phyloP scores from a whole-genome alignment of 306 rosid genomes.

The Quercus ilex region DNA sequence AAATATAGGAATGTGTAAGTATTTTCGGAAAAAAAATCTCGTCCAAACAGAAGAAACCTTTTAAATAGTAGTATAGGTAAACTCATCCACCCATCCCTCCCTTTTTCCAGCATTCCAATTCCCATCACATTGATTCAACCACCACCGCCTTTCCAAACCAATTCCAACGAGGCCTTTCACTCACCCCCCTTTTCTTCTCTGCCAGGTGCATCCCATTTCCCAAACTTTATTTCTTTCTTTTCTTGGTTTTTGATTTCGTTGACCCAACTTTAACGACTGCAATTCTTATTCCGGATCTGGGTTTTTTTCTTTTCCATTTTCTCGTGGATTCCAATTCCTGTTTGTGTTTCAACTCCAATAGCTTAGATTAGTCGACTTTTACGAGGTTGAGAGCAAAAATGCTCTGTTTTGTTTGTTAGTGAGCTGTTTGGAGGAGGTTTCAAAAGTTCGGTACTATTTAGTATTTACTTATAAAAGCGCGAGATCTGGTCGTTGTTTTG shows the following conservation, averaged over 20 bases:
- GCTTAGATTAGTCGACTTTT: constrained; percentile 9
- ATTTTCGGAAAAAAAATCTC: too few relatives aligned
- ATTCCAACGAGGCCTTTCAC: constrained; percentile 2
- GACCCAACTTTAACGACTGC: neutral
- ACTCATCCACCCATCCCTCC: neutral
- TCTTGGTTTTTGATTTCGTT: neutral
- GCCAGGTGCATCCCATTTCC: constrained; percentile 30
- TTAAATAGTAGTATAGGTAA: constrained; percentile 13
- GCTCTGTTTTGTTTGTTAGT: constrained; percentile 12
- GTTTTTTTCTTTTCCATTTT: neutral
- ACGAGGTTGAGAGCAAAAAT: neutral
- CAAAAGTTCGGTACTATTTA: neutral
- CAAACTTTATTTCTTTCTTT: neutral
- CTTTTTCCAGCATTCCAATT: constrained; percentile 11
- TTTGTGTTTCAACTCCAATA: neutral
- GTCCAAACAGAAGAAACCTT: rapidly evolving
- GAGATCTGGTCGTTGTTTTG: neutral
- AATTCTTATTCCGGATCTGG: constrained; percentile 21
- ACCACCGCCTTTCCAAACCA: neutral
- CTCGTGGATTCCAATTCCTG: neutral
- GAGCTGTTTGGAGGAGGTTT: neutral
- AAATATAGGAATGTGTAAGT: too few relatives aligned
- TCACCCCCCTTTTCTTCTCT: too few relatives aligned
- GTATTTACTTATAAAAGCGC: neutral
- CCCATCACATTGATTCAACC: neutral